Conservation (phyloP, 768 basidiomycete species). For the Lactifluus echinatus region DNA sequence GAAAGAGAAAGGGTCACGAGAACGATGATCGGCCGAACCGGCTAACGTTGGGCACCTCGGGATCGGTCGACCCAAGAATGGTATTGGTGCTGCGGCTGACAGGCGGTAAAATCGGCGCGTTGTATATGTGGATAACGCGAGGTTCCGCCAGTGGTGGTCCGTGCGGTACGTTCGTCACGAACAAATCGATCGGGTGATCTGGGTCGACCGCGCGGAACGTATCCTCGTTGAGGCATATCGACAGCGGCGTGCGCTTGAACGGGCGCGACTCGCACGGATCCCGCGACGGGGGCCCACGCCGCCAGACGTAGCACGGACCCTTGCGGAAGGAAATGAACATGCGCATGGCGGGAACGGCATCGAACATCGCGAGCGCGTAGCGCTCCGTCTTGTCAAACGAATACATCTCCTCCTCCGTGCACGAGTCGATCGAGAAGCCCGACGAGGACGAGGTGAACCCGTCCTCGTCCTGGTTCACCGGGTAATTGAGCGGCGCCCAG, state of each 20-base stretch:
- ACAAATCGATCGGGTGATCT: slow-evolving; percentile 1
- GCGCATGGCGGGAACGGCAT: slow-evolving; percentile 11
- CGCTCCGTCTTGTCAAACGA: slow-evolving; percentile 13
- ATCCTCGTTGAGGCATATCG: background rate
- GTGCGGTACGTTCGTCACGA: slow-evolving; percentile 2
- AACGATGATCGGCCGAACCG: no score
- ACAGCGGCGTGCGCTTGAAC: slow-evolving; percentile 3
- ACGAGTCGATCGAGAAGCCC: slow-evolving; percentile 15
- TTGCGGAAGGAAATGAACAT: slow-evolving; percentile 17
- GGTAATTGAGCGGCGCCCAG: slow-evolving; percentile 13
- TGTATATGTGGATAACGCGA: background rate
- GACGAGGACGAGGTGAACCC: background rate
- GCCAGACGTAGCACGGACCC: slow-evolving; percentile 10
- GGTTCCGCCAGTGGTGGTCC: slow-evolving; percentile 6
- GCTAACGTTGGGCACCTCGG: no score
- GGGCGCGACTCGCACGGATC: background rate
- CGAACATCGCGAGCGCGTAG: slow-evolving; percentile 12
- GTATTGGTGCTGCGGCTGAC: slow-evolving; percentile 3
- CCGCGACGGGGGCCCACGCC: background rate
- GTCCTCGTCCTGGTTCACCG: slow-evolving; percentile 2
- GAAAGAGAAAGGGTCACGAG: no score
- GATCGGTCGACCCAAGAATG: no score
- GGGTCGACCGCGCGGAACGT: slow-evolving; percentile 10
- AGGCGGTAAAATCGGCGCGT: background rate
- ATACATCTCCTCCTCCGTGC: slow-evolving; percentile 5